phyloP scores from a whole-genome alignment of 345 rosid genomes.

The Eucalyptus paniculata region DNA sequence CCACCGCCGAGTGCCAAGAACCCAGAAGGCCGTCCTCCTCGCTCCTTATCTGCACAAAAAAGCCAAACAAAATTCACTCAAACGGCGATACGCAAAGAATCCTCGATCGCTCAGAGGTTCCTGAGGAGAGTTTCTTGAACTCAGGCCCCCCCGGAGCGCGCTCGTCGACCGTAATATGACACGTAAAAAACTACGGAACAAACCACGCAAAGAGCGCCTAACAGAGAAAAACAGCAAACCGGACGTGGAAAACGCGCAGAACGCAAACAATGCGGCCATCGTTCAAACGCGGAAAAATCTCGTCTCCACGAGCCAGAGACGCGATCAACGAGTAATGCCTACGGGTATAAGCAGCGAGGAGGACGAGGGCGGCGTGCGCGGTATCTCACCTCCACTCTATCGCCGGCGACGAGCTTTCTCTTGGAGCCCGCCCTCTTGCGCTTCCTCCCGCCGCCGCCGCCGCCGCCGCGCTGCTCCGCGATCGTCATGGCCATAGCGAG shows the following conservation, averaged over 20 bases:
- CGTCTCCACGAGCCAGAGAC: not conserved
- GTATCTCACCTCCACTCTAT: constrained; percentile 16
- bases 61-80: not conserved
- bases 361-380: not conserved
- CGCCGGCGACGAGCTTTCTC: not conserved
- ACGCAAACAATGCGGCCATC: not conserved
- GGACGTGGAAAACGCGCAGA: not conserved
- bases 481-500: not conserved
- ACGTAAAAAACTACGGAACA: not conserved
- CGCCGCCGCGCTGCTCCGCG: not conserved
- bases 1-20: constrained; percentile 59
- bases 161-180: not conserved
- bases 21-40: constrained; percentile 61
- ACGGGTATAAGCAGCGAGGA: not conserved
- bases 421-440: not conserved
- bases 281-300: not conserved
- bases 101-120: not conserved
- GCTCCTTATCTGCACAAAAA: constrained; percentile 41
- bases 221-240: not conserved
- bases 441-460: not conserved
- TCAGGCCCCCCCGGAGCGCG: not conserved
- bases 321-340: not conserved
- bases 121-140: not conserved
- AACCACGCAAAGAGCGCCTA: not conserved
- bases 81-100: not conserved